Conservation (phyloP, 2,329 filamentous ascomycete genomes). For the Colletotrichum tofieldiae region DNA sequence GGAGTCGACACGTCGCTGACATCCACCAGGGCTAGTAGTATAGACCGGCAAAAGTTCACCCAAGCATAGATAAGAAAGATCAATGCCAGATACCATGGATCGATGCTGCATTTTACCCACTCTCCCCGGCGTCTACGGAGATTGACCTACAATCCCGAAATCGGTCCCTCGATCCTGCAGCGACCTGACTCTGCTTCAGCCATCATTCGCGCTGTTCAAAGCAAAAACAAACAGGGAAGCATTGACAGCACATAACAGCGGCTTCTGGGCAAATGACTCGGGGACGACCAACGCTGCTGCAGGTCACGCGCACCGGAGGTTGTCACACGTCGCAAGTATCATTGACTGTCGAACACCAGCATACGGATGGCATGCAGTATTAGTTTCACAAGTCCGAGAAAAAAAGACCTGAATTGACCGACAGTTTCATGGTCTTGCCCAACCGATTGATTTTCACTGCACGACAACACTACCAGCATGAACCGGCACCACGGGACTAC, state of each 20-base stretch:
- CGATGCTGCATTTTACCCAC: too few relatives aligned
- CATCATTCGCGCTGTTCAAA: conserved; percentile 13
- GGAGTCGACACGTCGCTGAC: not conserved
- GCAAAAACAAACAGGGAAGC: conserved; percentile 20
- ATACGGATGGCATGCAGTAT: not conserved
- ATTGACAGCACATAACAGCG: conserved; percentile 24
- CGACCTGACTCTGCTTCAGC: conserved; percentile 23
- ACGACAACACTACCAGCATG: not conserved
- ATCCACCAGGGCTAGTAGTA: not conserved
- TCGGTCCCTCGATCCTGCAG: conserved; percentile 31
- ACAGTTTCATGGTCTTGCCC: not conserved
- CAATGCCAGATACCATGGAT: too few relatives aligned
- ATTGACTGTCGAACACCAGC: not conserved
- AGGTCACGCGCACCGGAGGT: conserved; percentile 19
- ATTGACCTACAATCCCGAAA: conserved; percentile 16
- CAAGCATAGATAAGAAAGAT: conserved; percentile 13
- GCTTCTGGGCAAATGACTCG: conserved; percentile 29
- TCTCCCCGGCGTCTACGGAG: conserved; percentile 8
- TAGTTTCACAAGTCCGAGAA: not conserved
- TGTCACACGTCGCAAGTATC: conserved; percentile 14
- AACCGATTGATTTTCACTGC: not conserved
- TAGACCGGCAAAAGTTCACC: conserved; percentile 12
- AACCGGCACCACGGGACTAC: conserved; percentile 3
- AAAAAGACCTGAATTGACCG: too few relatives aligned
- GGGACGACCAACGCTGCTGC: conserved; percentile 8